Evolutionary conservation across 2,329 filamentous ascomycete species (phyloP), one percentile per base, ranked within the genome.

Genomic region (Exutisphaerella laricina): DNA sequence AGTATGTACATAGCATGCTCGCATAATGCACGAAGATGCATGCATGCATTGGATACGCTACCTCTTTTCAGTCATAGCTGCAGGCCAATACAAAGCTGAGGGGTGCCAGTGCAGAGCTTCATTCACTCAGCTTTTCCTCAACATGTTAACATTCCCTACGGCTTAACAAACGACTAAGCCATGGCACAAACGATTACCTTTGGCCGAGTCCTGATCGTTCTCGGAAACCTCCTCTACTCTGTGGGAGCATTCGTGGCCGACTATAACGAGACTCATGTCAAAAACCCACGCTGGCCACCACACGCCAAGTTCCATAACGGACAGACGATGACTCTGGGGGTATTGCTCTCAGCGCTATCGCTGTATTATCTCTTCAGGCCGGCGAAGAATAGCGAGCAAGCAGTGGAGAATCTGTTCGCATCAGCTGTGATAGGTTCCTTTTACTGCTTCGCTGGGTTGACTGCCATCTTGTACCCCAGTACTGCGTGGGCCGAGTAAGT

Each of bases 231-330:
- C 3, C 22, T 56, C 28, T 64, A 62, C 42, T 44, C 50, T 21
- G 39, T 58, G 30, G 64, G 61, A n/a, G 57, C 60, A 18, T 67
- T 62, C 35, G 21, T 46, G 12, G 36, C 29, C 22, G 63, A 65
- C 46, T 65, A 54, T 53, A 64, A 57, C 50, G 58, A 69, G 39
- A 72, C 70, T 2, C 71, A 73, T 58, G 60, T 74, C 45, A 58
- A 61, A 39, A 74, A 75, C 51, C 70, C 70, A 0, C 55, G 57
- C 39, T 75, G 72, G 72, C 66, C 70, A 1, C 70, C 70, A 0
- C 72, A 75, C 54, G 72, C 71, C 4, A 66, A 66, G 43, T 75
- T 74, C 60, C 71, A 75, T 60, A 74, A 74, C 50, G 71, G 69
- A 1, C 73, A 75, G 54, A 75, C 71, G 6, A 73, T 75, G 70